These are phyloP conservation scores for Porcisia deanei DNA, from an alignment of 208 protist species.

Conservation along the genomic window DNA sequence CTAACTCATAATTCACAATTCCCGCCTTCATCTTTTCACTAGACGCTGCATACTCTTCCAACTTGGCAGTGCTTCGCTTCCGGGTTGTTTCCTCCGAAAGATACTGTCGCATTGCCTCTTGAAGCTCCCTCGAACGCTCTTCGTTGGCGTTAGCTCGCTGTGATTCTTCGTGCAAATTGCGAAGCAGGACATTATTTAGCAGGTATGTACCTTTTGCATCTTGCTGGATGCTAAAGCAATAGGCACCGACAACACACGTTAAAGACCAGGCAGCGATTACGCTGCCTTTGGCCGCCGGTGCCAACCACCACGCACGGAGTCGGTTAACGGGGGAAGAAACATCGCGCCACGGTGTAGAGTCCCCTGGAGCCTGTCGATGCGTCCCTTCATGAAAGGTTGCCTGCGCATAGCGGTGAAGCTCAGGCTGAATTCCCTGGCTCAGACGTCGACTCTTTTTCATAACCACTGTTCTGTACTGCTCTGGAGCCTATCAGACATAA, in stretches of 20 bases:
- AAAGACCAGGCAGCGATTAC: conserved; percentile 84
- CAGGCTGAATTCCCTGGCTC: conserved; percentile 56
- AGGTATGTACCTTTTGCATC: conserved; percentile 88
- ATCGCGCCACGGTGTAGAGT: conserved; percentile 87
- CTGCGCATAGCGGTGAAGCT: conserved; percentile 80
- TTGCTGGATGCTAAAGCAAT: conserved; percentile 86
- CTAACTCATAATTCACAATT: conserved; percentile 81
- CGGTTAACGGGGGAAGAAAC: conserved; percentile 79
- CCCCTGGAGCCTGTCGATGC: conserved; percentile 81
- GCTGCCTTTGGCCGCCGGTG: conserved; percentile 80
- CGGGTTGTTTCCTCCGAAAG: conserved; percentile 33
- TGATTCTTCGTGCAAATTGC: conserved; percentile 82
- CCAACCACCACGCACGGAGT: conserved; percentile 74
- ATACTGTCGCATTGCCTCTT: conserved; percentile 52
- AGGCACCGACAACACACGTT: conserved; percentile 69
- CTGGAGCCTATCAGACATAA: conserved; percentile 8
- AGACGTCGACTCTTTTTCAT: conserved; percentile 22
- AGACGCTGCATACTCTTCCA: conserved; percentile 34
- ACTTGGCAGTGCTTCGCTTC: conserved; percentile 30
- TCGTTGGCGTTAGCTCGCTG: conserved; percentile 78
- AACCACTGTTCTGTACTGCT: conserved; percentile 5
- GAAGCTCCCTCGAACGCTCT: conserved; percentile 52
- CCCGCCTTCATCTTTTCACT: conserved; percentile 46
- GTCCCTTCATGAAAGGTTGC: conserved; percentile 89
- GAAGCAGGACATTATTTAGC: conserved; percentile 84